A percentile compares a stretch with the other conserved stretches of the same genome.
These are phyloP conservation scores for Alternaria burnsii DNA, from an alignment of 2,329 filamentous ascomycete genomes.

Conservation along the genomic window DNA sequence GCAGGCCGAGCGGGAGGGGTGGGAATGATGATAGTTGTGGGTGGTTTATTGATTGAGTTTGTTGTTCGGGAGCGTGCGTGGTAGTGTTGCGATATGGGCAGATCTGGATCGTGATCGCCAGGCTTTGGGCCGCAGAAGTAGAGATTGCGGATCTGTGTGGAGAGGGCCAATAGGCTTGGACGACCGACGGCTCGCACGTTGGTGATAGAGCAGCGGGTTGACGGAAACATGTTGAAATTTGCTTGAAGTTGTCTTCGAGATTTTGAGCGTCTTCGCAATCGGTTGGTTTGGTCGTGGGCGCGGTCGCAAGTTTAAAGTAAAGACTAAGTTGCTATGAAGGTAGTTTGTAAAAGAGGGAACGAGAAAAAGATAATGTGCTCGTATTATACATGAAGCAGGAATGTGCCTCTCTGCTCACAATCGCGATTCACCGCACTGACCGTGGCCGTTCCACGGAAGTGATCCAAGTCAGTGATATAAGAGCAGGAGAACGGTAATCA, in stretches of 20 bases:
- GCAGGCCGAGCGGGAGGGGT: background rate
- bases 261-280: background rate
- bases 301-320: background rate
- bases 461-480: background rate
- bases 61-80: background rate
- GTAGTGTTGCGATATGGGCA: constrained; percentile 1
- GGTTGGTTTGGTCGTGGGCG: background rate
- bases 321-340: background rate
- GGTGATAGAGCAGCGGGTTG: background rate
- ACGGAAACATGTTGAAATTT: background rate
- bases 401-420: background rate
- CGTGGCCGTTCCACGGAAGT: background rate
- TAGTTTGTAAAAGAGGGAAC: background rate
- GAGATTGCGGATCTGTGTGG: constrained; percentile 2
- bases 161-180: background rate
- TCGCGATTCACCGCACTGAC: background rate
- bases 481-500: background rate
- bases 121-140: constrained; percentile 10
- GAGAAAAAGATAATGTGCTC: background rate
- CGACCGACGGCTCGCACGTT: background rate
- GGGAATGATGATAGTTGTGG: background rate
- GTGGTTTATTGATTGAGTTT: background rate
- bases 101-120: background rate
- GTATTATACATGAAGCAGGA: background rate
- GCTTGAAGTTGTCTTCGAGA: background rate